Percentiles rank a stretch among this genome's conserved stretches.
Evolutionary conservation across 1,284 basidiomycete genomes (phyloP).

Genomic region (Peniophora sp.): DNA sequence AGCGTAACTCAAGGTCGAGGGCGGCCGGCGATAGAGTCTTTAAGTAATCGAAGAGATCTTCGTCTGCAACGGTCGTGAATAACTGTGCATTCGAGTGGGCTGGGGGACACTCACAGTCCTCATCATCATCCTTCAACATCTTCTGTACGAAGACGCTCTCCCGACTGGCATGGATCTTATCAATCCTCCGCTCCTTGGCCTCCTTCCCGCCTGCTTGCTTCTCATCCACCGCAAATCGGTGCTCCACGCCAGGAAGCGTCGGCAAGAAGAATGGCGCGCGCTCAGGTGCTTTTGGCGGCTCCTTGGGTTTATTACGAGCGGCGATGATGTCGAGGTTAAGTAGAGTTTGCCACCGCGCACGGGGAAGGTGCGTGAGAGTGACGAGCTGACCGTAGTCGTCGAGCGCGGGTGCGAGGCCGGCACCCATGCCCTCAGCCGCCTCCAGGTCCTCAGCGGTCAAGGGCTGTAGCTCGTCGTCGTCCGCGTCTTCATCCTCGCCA

Average conservation of each 20-base stretch:
- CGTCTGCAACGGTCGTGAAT: slow-evolving; percentile 40
- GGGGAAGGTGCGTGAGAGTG: slow-evolving; percentile 87
- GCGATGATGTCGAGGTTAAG: slow-evolving; percentile 95
- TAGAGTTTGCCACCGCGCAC: slow-evolving; percentile 93
- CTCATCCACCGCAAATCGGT: slow-evolving; percentile 60
- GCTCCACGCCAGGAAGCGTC: slow-evolving; percentile 78
- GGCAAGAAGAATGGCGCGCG: slow-evolving; percentile 97
- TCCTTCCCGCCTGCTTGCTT: slow-evolving; percentile 31
- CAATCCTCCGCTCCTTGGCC: slow-evolving; percentile 38
- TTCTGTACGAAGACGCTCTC: slow-evolving; percentile 74
- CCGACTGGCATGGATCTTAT: slow-evolving; percentile 44
- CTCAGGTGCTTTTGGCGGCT: slow-evolving; percentile 91
- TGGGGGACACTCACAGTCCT: slow-evolving; percentile 53
- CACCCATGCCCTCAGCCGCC: neutral
- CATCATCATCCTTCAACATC: slow-evolving; percentile 45
- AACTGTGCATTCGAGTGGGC: neutral
- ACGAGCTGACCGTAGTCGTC: slow-evolving; percentile 66
- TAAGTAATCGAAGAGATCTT: slow-evolving; percentile 78
- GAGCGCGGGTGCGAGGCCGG: slow-evolving; percentile 46
- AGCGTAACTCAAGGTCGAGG: slow-evolving; percentile 86
- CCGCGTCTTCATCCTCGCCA: slow-evolving; percentile 45
- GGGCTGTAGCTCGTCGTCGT: slow-evolving; percentile 8
- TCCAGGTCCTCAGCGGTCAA: neutral
- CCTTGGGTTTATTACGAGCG: slow-evolving; percentile 95
- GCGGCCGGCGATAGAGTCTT: slow-evolving; percentile 88